Percentiles rank a stretch among this genome's conserved stretches.
Conservation (phyloP, 257 asterid species). For the Primulina huaijiensis region DNA sequence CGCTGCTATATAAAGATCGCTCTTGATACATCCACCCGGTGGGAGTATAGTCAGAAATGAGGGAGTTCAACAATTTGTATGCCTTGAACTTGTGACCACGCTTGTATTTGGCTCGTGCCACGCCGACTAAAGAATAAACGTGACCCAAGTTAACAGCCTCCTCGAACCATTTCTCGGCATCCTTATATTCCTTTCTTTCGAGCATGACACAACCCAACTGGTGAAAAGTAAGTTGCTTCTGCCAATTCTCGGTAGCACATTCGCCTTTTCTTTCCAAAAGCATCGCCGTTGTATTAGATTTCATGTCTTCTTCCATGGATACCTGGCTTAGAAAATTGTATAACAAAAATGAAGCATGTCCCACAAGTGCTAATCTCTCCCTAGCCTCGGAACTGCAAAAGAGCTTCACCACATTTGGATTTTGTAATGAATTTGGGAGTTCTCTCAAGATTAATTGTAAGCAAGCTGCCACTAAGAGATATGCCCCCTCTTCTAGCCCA, state of each 20-base stretch:
- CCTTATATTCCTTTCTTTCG: conserved; percentile 80
- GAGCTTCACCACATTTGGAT: conserved; percentile 47
- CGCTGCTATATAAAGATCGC: conserved; percentile 67
- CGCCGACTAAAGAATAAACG: conserved; percentile 73
- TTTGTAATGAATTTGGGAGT: conserved; percentile 66
- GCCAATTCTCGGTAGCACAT: conserved; percentile 72
- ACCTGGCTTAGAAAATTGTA: conserved; percentile 73
- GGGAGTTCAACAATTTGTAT: conserved; percentile 68
- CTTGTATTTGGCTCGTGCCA: conserved; percentile 73
- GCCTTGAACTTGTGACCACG: conserved; percentile 91
- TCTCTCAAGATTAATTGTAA: conserved; percentile 88
- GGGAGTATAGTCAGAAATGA: conserved; percentile 60
- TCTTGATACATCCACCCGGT: conserved; percentile 99
- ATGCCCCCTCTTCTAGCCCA: conserved; percentile 75
- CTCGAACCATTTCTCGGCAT: conserved; percentile 90
- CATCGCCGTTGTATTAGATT: conserved; percentile 79
- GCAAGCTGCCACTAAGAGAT: conserved; percentile 91
- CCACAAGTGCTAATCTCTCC: conserved; percentile 50
- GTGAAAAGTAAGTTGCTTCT: conserved; percentile 75
- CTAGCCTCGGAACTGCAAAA: conserved; percentile 71
- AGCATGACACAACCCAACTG: conserved; percentile 95
- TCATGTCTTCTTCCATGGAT: conserved; percentile 82
- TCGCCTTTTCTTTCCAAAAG: conserved; percentile 80
- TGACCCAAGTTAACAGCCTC: conserved; percentile 72
- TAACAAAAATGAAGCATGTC: conserved; percentile 79